phyloP scores from a whole-genome alignment of 352 stramenopile species.

The Pythium graminicola region DNA sequence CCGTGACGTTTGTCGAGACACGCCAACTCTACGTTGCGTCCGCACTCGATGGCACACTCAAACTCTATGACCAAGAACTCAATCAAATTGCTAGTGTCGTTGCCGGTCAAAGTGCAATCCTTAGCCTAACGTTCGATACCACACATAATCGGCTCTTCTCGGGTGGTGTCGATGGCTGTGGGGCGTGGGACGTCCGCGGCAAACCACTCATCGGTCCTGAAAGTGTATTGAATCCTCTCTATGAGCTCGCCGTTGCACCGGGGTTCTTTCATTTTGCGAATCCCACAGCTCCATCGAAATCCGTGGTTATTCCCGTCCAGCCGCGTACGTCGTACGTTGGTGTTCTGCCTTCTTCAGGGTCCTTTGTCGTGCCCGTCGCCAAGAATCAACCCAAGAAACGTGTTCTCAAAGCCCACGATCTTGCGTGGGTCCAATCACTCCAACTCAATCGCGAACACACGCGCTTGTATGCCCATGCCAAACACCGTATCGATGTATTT shows the following conservation, averaged over 20 bases:
- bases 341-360: background rate
- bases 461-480: slow-evolving; percentile 43
- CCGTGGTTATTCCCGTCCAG: background rate
- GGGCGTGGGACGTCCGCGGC: slow-evolving; percentile 49
- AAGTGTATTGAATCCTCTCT: slow-evolving; percentile 43
- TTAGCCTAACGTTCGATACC: slow-evolving; percentile 49
- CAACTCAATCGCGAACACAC: slow-evolving; percentile 38
- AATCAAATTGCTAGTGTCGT: slow-evolving; percentile 54
- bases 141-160: slow-evolving; percentile 46
- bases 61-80: slow-evolving; percentile 48
- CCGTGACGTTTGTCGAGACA: slow-evolving; percentile 49
- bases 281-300: background rate
- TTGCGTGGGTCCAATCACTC: slow-evolving; percentile 43
- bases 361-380: background rate
- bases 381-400: slow-evolving; percentile 1
- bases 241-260: slow-evolving; percentile 43
- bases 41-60: slow-evolving; percentile 54
- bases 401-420: slow-evolving; percentile 10
- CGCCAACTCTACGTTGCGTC: slow-evolving; percentile 59
- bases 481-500: slow-evolving; percentile 50
- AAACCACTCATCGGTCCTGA: slow-evolving; percentile 34
- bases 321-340: background rate
- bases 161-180: slow-evolving; percentile 56
- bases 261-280: slow-evolving; percentile 36
- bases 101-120: slow-evolving; percentile 39